These are phyloP conservation scores for Pichia sp. DNA, from an alignment of 1,139 yeast species.

Conservation along the genomic window DNA sequence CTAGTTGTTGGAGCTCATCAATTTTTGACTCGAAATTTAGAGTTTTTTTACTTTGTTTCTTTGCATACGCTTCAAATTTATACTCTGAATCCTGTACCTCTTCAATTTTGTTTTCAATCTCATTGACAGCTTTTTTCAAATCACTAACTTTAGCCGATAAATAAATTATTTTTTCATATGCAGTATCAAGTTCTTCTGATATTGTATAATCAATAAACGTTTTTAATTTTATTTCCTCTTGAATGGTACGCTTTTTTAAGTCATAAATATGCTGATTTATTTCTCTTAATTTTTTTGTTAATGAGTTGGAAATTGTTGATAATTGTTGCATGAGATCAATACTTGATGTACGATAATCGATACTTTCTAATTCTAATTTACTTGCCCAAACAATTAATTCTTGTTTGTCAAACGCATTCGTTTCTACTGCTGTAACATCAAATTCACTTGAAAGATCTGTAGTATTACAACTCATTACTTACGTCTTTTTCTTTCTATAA, in stretches of 20 bases:
- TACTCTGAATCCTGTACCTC: background rate
- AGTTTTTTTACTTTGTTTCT: conserved; percentile 1
- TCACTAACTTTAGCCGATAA: conserved; percentile 1
- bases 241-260: background rate
- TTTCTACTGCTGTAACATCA: conserved; percentile 6
- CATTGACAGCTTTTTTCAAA: background rate
- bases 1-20: background rate
- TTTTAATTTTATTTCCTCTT: conserved; percentile 3
- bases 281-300: conserved; percentile 12
- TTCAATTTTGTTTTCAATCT: background rate
- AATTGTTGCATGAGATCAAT: conserved; percentile 23
- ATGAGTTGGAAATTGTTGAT: conserved; percentile 11
- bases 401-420: conserved; percentile 14
- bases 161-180: conserved; percentile 2
- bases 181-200: conserved; percentile 9
- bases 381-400: conserved; percentile 39
- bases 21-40: background rate
- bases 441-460: conserved; percentile 12
- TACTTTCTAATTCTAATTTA: conserved; percentile 38
- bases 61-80: background rate
- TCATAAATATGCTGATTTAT: conserved; percentile 7
- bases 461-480: background rate
- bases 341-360: conserved; percentile 34
- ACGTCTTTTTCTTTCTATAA: background rate
- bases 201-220: conserved; percentile 5